A percentile compares a stretch with the other conserved stretches of the same genome.
Evolutionary conservation across 2,329 filamentous ascomycete genomes (phyloP).

Genomic region (Aspergillus sp.): DNA sequence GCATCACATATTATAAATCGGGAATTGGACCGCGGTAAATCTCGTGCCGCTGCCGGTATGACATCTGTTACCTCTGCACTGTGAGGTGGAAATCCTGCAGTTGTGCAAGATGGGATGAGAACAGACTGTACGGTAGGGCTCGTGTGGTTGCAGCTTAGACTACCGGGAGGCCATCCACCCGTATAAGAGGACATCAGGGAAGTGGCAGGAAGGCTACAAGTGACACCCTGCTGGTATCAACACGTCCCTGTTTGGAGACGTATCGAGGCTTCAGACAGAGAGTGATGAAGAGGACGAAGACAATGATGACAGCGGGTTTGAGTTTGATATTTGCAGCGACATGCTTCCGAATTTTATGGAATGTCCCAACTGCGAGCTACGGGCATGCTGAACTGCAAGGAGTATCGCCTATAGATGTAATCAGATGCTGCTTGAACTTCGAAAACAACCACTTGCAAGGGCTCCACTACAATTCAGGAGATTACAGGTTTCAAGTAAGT

Average conservation of each 20-base stretch:
- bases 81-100: slow-evolving; percentile 27
- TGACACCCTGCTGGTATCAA: slow-evolving; percentile 15
- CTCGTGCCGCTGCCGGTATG: slow-evolving; percentile 25
- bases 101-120: slow-evolving; percentile 29
- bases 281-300: neutral
- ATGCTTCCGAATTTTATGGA: slow-evolving; percentile 7
- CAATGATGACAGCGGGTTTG: neutral
- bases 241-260: slow-evolving; percentile 4
- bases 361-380: slow-evolving; percentile 11
- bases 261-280: neutral
- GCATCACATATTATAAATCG: too few species aligned
- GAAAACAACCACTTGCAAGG: neutral
- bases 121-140: slow-evolving; percentile 17
- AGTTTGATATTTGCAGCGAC: slow-evolving; percentile 11
- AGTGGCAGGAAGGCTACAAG: slow-evolving; percentile 10
- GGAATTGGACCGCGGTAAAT: too few species aligned
- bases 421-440: neutral
- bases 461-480: too few species aligned
- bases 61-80: slow-evolving; percentile 36
- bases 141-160: slow-evolving; percentile 3
- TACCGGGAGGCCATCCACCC: neutral
- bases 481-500: too few species aligned
- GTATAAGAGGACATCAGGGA: slow-evolving; percentile 2
- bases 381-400: slow-evolving; percentile 12
- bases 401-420: slow-evolving; percentile 10